Base-by-base conservation (phyloP, 768 basidiomycete species). In the Sistotremastrum niveocremeum region DNA sequence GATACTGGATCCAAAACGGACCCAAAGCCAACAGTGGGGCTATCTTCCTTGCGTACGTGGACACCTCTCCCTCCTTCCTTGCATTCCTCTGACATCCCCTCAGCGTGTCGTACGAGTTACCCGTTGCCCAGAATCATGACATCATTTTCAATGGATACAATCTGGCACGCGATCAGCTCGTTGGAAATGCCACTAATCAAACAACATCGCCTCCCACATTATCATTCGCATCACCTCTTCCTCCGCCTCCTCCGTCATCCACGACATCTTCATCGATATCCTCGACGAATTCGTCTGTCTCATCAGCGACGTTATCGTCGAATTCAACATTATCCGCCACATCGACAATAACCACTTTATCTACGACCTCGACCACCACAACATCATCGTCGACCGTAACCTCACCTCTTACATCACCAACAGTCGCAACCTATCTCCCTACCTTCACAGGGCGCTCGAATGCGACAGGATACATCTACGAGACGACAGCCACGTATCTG, bases 1-100 rank as follows among this genome's bases (percentile, higher is more conserved):
- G 90, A 37, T 93, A 90, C 60, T 93, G 88, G 89, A 61, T 70
- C 4, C 90, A 93, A 64, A 71, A 85, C 48, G 88, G 87, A 0
- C 50, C 64, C 8, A 31, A 60, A 3, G 79, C 67, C 5, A 68
- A 86, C 54, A 82, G 72, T 79, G 77, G 44, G 39, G 71, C 56
- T 32, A 10, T 41, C 7, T 38, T 12, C 39, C 6, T 8, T 8
- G 11, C 12, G 5, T 42, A 11, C 12, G 32, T 38, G 20, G 31
- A 5, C 4, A 12, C 35, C 20, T 42, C 34, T 11, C 38, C 32
- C 20, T 12, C n/a, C 5, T 28, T 31, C 4, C 30, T 1, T n/a
- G 28, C 10, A 4, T 6, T 1, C 4, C 2, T 46, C 8, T 28
- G 6, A 20, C 20, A 20, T 20, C 20, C 20, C 20, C 20, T 88